phyloP scores from a whole-genome alignment of 1,139 yeast species.

The Zygoascus meyerae region DNA sequence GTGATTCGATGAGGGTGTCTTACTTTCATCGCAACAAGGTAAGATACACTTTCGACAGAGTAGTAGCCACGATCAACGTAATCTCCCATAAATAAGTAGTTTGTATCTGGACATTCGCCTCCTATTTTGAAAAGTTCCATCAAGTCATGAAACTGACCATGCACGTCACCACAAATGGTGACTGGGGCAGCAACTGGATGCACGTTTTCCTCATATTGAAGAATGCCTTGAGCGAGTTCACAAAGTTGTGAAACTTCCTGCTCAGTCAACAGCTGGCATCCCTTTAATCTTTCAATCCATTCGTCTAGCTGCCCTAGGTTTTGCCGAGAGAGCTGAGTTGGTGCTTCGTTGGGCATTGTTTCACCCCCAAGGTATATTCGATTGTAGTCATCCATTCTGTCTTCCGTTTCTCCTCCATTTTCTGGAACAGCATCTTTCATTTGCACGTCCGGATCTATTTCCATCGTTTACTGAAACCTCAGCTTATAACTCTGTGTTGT shows the following conservation, averaged over 20 bases:
- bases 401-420: slow-evolving; percentile 19
- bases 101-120: slow-evolving; percentile 80
- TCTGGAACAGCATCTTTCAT: slow-evolving; percentile 33
- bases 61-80: slow-evolving; percentile 97
- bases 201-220: slow-evolving; percentile 88
- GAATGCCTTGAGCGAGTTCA: slow-evolving; percentile 78
- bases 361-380: slow-evolving; percentile 11
- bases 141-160: slow-evolving; percentile 93
- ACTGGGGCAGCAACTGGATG: slow-evolving; percentile 95
- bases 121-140: slow-evolving; percentile 82
- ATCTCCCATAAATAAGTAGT: slow-evolving; percentile 81
- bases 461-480: slow-evolving; percentile 23
- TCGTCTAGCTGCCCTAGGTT: slow-evolving; percentile 44
- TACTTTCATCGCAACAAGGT: slow-evolving; percentile 74
- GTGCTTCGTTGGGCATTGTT: slow-evolving; percentile 9
- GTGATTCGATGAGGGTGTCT: slow-evolving; percentile 93
- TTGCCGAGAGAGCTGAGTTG: slow-evolving; percentile 20
- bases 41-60: slow-evolving; percentile 81
- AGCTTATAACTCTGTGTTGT: no score
- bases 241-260: slow-evolving; percentile 77
- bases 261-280: slow-evolving; percentile 82
- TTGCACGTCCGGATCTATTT: slow-evolving; percentile 37
- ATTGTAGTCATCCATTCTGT: slow-evolving; percentile 12
- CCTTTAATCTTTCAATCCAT: slow-evolving; percentile 55
- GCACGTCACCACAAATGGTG: slow-evolving; percentile 98